Evolutionary conservation across 192 early-diverging fungal genomes (phyloP).

Genomic region (Spizellomyces punctatus): DNA sequence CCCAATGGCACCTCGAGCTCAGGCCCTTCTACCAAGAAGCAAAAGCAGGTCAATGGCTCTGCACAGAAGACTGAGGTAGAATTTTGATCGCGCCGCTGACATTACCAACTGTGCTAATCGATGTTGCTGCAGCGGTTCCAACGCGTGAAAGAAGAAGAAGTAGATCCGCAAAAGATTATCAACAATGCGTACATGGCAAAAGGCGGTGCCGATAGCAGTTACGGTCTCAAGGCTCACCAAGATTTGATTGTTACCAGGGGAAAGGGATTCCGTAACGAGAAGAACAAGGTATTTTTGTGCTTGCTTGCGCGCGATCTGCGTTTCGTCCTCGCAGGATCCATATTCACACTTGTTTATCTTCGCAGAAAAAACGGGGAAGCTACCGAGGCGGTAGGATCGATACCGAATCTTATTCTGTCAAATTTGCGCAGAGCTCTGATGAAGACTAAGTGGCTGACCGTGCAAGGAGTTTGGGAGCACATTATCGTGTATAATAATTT

Average conservation of each 20-base stretch:
- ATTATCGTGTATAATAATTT: no score
- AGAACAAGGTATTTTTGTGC: constrained; percentile 72
- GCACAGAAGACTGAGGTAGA: not conserved
- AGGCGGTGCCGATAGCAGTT: constrained; percentile 68
- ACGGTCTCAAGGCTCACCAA: constrained; percentile 90
- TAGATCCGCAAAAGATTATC: constrained; percentile 57
- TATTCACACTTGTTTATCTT: not conserved
- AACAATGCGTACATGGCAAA: constrained; percentile 87
- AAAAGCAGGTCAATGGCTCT: constrained; percentile 5
- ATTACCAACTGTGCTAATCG: not conserved
- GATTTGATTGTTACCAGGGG: constrained; percentile 90
- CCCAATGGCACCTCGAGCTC: constrained; percentile 8
- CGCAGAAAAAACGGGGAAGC: constrained; percentile 86
- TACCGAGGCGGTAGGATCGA: constrained; percentile 93
- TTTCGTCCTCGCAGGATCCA: not conserved
- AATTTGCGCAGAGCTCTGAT: constrained; percentile 61
- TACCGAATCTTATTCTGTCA: constrained; percentile 83
- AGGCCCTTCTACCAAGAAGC: constrained; percentile 11
- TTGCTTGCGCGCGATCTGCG: not conserved
- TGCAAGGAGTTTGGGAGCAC: no score
- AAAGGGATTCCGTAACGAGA: constrained; percentile 91
- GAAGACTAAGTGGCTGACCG: not conserved
- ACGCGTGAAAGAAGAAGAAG: constrained; percentile 79
- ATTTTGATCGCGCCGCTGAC: not conserved
- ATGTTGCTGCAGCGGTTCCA: constrained; percentile 66